A percentile compares a stretch with the other conserved stretches of the same genome.
Evolutionary conservation across 2,329 filamentous ascomycete species (phyloP).

Genomic region (Penicillium palitans): DNA sequence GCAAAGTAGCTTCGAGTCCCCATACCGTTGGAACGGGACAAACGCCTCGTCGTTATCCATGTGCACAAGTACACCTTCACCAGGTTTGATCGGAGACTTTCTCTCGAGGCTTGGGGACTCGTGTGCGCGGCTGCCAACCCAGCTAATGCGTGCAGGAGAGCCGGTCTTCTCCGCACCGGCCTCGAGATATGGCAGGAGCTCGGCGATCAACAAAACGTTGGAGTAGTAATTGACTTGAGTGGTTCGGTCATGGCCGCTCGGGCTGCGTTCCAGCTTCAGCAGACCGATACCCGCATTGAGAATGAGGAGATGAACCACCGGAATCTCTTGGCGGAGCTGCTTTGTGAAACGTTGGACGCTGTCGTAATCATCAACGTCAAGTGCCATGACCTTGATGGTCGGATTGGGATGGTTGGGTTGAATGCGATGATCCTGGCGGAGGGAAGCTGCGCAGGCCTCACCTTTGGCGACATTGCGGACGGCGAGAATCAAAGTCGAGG

Average conservation of each 20-base stretch:
- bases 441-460: background rate
- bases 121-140: background rate
- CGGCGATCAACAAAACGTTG: background rate
- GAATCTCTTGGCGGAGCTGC: conserved; percentile 17
- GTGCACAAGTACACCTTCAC: background rate
- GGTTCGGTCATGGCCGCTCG: conserved; percentile 39
- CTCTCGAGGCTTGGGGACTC: background rate
- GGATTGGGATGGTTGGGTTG: background rate
- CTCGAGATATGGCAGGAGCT: background rate
- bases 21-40: conserved; percentile 12
- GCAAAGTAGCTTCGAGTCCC: conserved; percentile 25
- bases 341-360: conserved; percentile 16
- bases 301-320: conserved; percentile 26
- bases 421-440: background rate
- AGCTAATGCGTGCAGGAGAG: background rate
- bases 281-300: conserved; percentile 26
- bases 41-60: background rate
- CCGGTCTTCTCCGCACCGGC: background rate
- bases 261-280: conserved; percentile 17
- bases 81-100: background rate
- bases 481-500: background rate
- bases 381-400: background rate
- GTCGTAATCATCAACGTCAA: background rate
- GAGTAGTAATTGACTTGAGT: conserved; percentile 39
- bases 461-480: background rate